Evolutionary conservation across 805 yeast genomes (phyloP), one percentile per base, ranked within the genome.

Genomic region (Saturnispora kantuleensis): DNA sequence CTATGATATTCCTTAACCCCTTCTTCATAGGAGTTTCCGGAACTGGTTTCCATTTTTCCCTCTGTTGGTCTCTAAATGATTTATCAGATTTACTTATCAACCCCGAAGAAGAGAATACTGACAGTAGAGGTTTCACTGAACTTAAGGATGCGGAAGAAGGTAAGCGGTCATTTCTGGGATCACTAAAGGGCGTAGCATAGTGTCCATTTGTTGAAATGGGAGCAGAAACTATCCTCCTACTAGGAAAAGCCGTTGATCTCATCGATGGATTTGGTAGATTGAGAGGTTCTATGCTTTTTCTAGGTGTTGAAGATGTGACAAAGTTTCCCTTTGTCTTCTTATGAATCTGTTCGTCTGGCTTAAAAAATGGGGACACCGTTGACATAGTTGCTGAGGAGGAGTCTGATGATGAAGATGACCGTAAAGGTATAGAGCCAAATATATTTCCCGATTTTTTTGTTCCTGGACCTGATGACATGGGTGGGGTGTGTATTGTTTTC

Each of bases 21-120:
- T 63, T 66, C 49, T 78, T 78, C 58, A 80, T 75, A 2, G 84
- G 84, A 0, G 84, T 78, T 46, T 79, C 83, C 1, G 84, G 84
- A 53, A 79, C 75, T 12, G 56, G 54, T 31, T 67, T 59, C 8
- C 50, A 36, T 30, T 31, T 31, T 13, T 35, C 38, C 13, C 31
- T 28, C 31, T 29, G 35, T 42, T 62, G 57, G 60, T 54, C 58
- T 67, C 65, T 62, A 61, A 62, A 48, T 38, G 79, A 66, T 63
- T 82, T 68, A 39, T 35, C 46, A n/a, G 39, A 38, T 59, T 79
- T 79, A 33, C 82, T 76, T 47, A 80, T 62, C 31, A 86, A 64
- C 0, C 96, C 96, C 0, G 84, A 66, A 2, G 89, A 74, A 58
- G 77, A 71, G 61, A 86, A 86, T 12, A 93, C 95, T 0, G 89